These are phyloP conservation scores for Viridothelium virens DNA, from an alignment of 495 filamentous ascomycete genomes.

Conservation along the genomic window DNA sequence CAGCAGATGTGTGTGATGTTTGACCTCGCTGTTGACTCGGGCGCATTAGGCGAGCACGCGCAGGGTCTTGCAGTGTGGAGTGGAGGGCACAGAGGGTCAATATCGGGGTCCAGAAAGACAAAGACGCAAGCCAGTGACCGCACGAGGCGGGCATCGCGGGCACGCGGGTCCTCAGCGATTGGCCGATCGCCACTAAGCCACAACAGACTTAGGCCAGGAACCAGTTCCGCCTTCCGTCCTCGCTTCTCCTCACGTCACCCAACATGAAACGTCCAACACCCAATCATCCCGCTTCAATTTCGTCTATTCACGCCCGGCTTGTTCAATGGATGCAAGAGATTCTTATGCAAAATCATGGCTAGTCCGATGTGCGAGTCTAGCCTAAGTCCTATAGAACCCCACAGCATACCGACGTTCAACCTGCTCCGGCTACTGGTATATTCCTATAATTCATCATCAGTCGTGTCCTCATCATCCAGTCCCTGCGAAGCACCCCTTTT, in stretches of 20 bases:
- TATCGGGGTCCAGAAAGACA: background rate
- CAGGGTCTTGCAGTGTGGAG: background rate
- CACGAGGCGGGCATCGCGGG: background rate
- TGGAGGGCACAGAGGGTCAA: background rate
- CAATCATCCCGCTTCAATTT: background rate
- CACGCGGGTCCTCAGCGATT: background rate
- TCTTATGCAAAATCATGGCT: background rate
- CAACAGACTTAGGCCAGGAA: background rate
- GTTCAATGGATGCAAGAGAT: constrained; percentile 2
- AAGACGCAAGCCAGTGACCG: constrained; percentile 4
- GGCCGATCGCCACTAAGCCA: constrained; percentile 1
- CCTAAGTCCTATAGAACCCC: too few relatives aligned
- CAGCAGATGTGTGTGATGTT: background rate
- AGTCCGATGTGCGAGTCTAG: too few relatives aligned
- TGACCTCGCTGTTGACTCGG: too few relatives aligned
- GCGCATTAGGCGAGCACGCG: background rate
- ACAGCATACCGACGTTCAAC: too few relatives aligned
- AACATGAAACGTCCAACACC: background rate
- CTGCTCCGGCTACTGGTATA: too few relatives aligned
- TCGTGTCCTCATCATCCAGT: constrained; percentile 23
- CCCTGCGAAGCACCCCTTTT: background rate
- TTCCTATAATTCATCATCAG: constrained; percentile 27
- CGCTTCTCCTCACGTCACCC: background rate
- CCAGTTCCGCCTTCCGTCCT: background rate
- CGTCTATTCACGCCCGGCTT: background rate